Percentiles rank a stretch among this genome's conserved stretches.
phyloP scores from a whole-genome alignment of 345 rosid species.

The Brassica carinata region DNA sequence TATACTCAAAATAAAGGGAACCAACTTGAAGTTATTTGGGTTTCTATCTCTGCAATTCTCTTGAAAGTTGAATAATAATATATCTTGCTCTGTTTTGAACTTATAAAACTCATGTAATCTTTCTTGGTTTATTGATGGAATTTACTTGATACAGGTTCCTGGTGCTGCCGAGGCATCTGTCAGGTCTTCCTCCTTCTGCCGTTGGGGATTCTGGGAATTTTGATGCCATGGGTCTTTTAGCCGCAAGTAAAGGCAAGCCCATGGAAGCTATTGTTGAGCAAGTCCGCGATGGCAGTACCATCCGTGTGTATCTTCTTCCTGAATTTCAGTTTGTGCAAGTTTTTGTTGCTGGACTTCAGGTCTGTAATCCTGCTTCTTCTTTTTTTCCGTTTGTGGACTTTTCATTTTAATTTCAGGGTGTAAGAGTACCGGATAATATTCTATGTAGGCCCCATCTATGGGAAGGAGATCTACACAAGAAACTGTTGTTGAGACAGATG shows the following conservation, averaged over 20 bases:
- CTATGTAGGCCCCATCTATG: too few species aligned
- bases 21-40: background rate
- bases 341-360: slow-evolving; percentile 97
- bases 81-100: background rate
- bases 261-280: slow-evolving; percentile 94
- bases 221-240: slow-evolving; percentile 81
- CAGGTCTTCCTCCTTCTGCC: slow-evolving; percentile 93
- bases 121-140: slow-evolving; percentile 8
- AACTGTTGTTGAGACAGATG: slow-evolving; percentile 49
- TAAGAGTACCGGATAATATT: slow-evolving; percentile 7
- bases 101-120: background rate
- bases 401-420: too few species aligned
- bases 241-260: slow-evolving; percentile 80
- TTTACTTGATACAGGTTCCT: slow-evolving; percentile 53
- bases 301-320: slow-evolving; percentile 93
- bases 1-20: background rate
- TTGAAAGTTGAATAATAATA: background rate
- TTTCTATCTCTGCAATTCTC: slow-evolving; percentile 3
- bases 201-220: slow-evolving; percentile 81
- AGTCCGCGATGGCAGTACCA: slow-evolving; percentile 91
- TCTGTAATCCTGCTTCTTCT: slow-evolving; percentile 30
- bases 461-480: too few species aligned
- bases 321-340: slow-evolving; percentile 96
- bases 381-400: too few species aligned
- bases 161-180: slow-evolving; percentile 84